Base-by-base conservation (phyloP, 2,329 filamentous ascomycete genomes). In the Fusarium illudens region DNA sequence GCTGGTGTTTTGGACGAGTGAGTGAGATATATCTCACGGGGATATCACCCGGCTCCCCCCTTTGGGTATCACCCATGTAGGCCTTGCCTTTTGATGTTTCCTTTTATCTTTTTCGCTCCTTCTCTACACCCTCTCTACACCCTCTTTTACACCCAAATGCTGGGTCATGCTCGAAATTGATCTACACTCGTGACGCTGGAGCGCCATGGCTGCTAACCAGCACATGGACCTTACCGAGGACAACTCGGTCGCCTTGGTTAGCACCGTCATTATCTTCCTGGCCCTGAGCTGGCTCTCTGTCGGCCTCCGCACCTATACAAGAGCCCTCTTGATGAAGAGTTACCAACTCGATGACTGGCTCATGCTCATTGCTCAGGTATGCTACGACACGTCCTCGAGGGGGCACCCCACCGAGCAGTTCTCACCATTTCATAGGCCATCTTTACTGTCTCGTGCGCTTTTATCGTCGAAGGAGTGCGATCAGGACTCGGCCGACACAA, bases 321-420 rank as follows among this genome's bases (percentile, higher is more conserved):
- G 82, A 60, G 75, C 74, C 6, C 74, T 79, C 20, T 71, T 84
- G 65, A 84, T 80, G 63, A 82, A 80, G 34, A 76, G 76, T 53
- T 83, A 85, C 58, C 78, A 83, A 68, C 63, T 76, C n/a, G 84
- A 86, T 73, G 84, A 86, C 76, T 86, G 84, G 83, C 76, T 86
- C 64, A 86, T 86, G 83, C 65, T 86, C 42, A 68, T 81, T 60
- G 79, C 81, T 29, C 83, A 84, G 77, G 83, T 85, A 74, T 8
- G 77, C 60, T 20, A 22, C 30, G 17, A 36, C 25, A 15, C 12
- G 27, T 13, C 5, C 11, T 39, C 20, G n/a, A n/a, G n/a, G 13
- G 6, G 8, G 4, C 12, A 22, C 20, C 17, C 27, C 12, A 13
- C 39, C 6, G n/a, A 22, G n/a, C 12, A 25, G 32, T 27, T 44